A percentile compares a stretch with the other conserved stretches of the same genome.
phyloP scores from a whole-genome alignment of 441 rosid genomes.

The Dalechampia spathulata region DNA sequence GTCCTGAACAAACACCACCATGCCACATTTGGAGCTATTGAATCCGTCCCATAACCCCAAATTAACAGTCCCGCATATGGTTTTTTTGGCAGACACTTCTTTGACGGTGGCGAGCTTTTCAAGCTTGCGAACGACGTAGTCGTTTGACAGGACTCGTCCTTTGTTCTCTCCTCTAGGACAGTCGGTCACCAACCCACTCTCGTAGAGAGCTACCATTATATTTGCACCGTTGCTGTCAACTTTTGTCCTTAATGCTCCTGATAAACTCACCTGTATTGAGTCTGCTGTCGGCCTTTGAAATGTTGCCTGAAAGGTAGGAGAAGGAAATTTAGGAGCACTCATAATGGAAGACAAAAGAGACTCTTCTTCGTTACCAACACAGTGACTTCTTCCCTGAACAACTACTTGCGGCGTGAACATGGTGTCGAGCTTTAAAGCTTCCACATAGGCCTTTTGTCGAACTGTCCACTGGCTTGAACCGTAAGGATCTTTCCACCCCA shows the following conservation, averaged over 20 bases:
- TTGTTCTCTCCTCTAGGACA: constrained; percentile 66
- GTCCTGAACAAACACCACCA: constrained; percentile 61
- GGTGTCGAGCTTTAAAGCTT: constrained; percentile 68
- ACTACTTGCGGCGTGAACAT: constrained; percentile 84
- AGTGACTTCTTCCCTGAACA: constrained; percentile 57
- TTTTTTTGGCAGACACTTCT: constrained; percentile 54
- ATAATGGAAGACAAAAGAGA: constrained; percentile 42
- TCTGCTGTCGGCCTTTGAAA: constrained; percentile 61
- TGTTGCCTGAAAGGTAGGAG: constrained; percentile 58
- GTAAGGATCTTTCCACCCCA: constrained; percentile 91
- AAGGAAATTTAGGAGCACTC: constrained; percentile 56
- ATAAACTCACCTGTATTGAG: constrained; percentile 46
- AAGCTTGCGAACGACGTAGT: constrained; percentile 70
- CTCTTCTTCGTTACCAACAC: constrained; percentile 59
- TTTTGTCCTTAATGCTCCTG: constrained; percentile 55
- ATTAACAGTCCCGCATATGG: constrained; percentile 48
- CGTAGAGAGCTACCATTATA: constrained; percentile 76
- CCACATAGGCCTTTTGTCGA: constrained; percentile 79
- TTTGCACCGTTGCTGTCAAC: constrained; percentile 49
- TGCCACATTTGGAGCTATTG: constrained; percentile 55
- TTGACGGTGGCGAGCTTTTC: constrained; percentile 63
- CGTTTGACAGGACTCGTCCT: constrained; percentile 64
- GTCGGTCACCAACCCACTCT: constrained; percentile 60
- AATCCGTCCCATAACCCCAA: constrained; percentile 73
- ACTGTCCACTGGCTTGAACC: constrained; percentile 78